These are phyloP conservation scores for Penstemon eatonii DNA, from an alignment of 257 asterid species.

Conservation along the genomic window DNA sequence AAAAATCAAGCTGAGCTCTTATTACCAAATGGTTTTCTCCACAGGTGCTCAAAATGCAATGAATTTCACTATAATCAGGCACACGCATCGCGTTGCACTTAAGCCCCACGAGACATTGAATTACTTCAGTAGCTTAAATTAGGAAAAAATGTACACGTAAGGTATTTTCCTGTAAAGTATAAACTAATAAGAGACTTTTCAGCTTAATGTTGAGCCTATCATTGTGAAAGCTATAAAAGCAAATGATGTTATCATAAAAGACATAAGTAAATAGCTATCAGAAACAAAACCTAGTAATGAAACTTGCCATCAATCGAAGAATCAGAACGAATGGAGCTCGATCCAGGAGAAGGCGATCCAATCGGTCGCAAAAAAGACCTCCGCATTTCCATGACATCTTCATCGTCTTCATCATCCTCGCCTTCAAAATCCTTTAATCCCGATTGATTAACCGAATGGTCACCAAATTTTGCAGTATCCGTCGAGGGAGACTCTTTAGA, in stretches of 20 bases:
- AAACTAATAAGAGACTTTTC: not conserved
- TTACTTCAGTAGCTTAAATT: too few species aligned
- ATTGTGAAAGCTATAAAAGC: too few species aligned
- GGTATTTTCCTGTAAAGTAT: not conserved
- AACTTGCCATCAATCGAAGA: conserved; percentile 84
- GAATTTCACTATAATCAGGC: too few species aligned
- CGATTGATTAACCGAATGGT: conserved; percentile 28
- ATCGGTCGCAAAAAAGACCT: conserved; percentile 58
- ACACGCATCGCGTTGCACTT: too few species aligned
- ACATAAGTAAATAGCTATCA: conserved; percentile 3
- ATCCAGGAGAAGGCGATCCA: conserved; percentile 85
- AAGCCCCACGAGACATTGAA: too few species aligned
- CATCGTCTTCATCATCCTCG: conserved; percentile 44
- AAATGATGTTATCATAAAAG: too few species aligned
- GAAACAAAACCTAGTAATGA: not conserved
- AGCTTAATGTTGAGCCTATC: too few species aligned
- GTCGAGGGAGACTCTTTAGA: conserved; percentile 48
- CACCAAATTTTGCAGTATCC: conserved; percentile 30
- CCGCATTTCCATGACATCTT: conserved; percentile 54
- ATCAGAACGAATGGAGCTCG: conserved; percentile 83
- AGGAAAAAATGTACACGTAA: not conserved
- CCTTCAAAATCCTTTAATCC: conserved; percentile 42
- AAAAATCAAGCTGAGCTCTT: too few species aligned
- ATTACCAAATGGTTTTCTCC: not conserved
- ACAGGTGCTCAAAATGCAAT: too few species aligned